Evolutionary conservation across 306 rosid genomes (phyloP).

Genomic region (Glycine latifolia): DNA sequence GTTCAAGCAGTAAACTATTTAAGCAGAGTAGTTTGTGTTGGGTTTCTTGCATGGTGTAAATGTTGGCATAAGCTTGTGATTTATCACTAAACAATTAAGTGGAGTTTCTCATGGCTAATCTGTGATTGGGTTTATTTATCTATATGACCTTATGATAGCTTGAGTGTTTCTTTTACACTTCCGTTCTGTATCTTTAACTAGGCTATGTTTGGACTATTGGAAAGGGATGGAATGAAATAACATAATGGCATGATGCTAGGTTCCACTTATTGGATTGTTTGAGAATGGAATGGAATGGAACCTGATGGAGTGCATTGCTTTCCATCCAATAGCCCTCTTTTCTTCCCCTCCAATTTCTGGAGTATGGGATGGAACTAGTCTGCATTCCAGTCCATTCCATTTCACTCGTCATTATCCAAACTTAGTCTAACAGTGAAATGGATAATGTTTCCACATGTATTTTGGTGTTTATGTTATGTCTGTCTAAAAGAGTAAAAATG

Average conservation of each 20-base stretch:
- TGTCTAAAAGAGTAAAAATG: conserved; percentile 25
- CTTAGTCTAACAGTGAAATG: conserved; percentile 10
- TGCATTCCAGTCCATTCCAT: not conserved
- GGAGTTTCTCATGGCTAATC: conserved; percentile 25
- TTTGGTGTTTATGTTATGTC: conserved; percentile 1
- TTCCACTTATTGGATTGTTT: not conserved
- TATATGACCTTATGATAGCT: conserved; percentile 18
- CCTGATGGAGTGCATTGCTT: conserved; percentile 14
- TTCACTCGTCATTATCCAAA: not conserved
- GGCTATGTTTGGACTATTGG: not conserved
- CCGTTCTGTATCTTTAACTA: not conserved
- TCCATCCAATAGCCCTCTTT: not conserved
- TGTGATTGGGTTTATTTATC: not conserved
- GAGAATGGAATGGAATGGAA: conserved; percentile 6
- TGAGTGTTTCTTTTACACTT: conserved; percentile 23
- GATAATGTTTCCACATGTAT: conserved; percentile 1
- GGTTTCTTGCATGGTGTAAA: conserved; percentile 29
- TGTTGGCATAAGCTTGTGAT: conserved; percentile 16
- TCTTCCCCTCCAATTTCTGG: conserved; percentile 1
- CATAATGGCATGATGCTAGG: conserved; percentile 7
- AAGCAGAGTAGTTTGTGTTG: conserved; percentile 16
- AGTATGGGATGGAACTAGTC: not conserved
- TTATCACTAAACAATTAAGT: conserved; percentile 32
- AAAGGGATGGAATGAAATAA: not conserved
- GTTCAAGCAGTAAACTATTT: conserved; percentile 26